Evolutionary conservation across 2,329 filamentous ascomycete genomes (phyloP), one percentile per base, ranked within the genome.

Genomic region (Xylariaceae sp.): DNA sequence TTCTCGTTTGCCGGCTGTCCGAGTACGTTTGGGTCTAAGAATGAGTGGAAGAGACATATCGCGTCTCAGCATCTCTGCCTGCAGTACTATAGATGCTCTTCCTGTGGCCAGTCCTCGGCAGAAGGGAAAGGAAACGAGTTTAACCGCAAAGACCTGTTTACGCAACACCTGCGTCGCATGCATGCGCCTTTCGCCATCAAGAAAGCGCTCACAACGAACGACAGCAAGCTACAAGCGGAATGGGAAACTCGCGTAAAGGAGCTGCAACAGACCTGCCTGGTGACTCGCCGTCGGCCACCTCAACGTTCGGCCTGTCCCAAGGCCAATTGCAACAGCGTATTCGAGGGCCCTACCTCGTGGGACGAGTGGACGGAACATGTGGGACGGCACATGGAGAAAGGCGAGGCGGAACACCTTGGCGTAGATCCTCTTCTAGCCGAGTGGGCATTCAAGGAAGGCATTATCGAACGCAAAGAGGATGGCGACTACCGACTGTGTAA

Each of bases 21-120:
- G 0, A 88, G 87, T 51, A 86, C 81, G 0, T 96, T 97, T 59
- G 81, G 83, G 1, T 90, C 86, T 12, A 97, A 96, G 65, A 96
- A 97, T 56, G 90, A 97, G 61, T 98, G 90, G 90, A 97, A 97
- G 63, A 78, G 90, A 3, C 92, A 98, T 57, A 87, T 96, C 57
- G 76, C 81, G 12, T 94, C 88, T 0, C 88, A 96, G 52, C 92
- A 98, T 63, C 74, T 98, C 15, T 82, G 78, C 48, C 59, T 83
- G 13, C 73, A 74, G 34, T 82, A 74, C 50, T 83, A 82, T 51
- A 71, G 78, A 14, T 83, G 78, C 48, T 81, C 78, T 0, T 67
- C 72, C 2, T 83, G 78, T 42, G 72, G 76, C 0, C 64, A 67
- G 44, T 66, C 59, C 40, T 63, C 62, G 2, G 56, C 60, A 3